Base-by-base conservation (phyloP, 2,329 filamentous ascomycete species). In the Exutisphaerella laricina region DNA sequence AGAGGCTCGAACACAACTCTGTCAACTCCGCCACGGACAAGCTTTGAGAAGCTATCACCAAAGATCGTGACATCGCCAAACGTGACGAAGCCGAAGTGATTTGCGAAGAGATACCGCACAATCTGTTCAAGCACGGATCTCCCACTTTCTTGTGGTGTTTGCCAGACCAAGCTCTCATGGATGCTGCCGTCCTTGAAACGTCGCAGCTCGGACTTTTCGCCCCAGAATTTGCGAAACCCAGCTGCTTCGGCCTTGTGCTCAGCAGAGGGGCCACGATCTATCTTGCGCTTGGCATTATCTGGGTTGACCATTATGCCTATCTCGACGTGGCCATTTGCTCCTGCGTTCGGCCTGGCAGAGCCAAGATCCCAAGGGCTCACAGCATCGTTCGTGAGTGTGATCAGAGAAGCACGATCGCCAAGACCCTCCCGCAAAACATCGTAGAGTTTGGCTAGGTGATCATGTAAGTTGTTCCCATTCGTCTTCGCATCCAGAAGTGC, bases 121-220 rank as follows among this genome's bases (percentile, higher is more conserved):
- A 97, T 92, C 53, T 95, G 88, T 58, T 88, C 78, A 39, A 88
- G 78, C 14, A 95, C 79, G 5, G 82, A 78, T 22, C 68, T 64
- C 1, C 79, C 70, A 30, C 46, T 46, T 1, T 76, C 70, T 41
- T 77, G 74, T 51, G 81, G 77, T 2, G 73, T 49, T 2, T 66
- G 73, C 92, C 92, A 98, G 14, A 94, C 82, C 21, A 97, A 71
- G 58, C 86, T 95, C 65, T 98, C 94, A 6, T 88, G 74, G 53
- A 98, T 96, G 56, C 84, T 90, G 16, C 92, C 92, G 58, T 97
- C 88, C 57, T 89, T 94, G 72, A 98, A 98, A 14, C 92, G 85
- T 51, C 92, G 80, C 33, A 98, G 73, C 64, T 98, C 92, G 1
- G 92, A 79, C 62, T 92, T 94, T 7, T 90, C 84, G 5, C 90